Evolutionary conservation across 331 rosid species (phyloP).

Genomic region (Quercus phellos): DNA sequence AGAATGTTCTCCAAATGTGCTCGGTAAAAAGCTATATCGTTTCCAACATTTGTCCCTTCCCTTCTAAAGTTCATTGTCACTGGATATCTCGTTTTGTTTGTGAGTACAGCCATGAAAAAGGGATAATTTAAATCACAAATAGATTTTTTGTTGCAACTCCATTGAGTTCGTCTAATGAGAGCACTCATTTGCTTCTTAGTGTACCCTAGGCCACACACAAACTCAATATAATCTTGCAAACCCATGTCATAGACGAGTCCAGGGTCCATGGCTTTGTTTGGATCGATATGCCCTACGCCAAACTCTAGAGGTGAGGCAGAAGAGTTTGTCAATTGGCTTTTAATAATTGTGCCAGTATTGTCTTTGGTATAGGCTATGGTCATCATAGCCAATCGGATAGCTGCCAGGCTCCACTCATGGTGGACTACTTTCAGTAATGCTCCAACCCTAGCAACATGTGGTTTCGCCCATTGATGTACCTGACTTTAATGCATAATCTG

Average conservation of each 20-base stretch:
- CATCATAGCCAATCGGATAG: conserved; percentile 6
- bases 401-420: not conserved
- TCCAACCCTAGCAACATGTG: conserved; percentile 4
- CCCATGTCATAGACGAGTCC: not conserved
- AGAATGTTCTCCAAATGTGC: not conserved
- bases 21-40: not conserved
- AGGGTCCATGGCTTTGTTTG: not conserved
- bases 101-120: too few species aligned
- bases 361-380: not conserved
- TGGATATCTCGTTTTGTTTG: too few species aligned
- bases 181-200: too few species aligned
- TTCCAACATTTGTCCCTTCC: not conserved
- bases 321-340: too few species aligned
- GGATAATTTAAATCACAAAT: not conserved
- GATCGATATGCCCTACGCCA: not conserved
- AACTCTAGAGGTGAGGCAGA: not conserved
- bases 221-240: not conserved
- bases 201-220: not conserved
- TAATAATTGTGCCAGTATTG: too few species aligned
- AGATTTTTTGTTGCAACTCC: too few species aligned
- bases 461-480: conserved; percentile 14
- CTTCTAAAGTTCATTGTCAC: too few species aligned
- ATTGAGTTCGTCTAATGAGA: too few species aligned
- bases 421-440: not conserved
- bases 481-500: not conserved